phyloP scores from a whole-genome alignment of 192 early-diverging fungal genomes.

The Mortierella alpina region DNA sequence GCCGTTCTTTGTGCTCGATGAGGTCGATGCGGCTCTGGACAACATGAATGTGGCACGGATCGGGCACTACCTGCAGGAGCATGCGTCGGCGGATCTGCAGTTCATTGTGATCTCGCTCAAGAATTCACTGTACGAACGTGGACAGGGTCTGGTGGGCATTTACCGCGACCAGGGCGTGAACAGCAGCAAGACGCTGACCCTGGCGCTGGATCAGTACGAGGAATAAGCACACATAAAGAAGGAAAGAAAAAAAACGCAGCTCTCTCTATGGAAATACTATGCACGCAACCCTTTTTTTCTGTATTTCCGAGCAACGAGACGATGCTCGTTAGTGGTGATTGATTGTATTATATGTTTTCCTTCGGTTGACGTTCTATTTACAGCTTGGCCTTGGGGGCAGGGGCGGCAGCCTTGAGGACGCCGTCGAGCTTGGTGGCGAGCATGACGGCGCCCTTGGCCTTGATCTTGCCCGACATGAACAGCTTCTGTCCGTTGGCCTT shows the following conservation, averaged over 20 bases:
- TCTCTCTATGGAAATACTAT: too few species aligned
- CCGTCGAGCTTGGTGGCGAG: conserved; percentile 77
- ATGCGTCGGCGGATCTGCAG: conserved; percentile 79
- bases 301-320: too few species aligned
- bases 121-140: conserved; percentile 92
- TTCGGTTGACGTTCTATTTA: conserved; percentile 56
- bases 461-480: conserved; percentile 93
- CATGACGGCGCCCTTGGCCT: conserved; percentile 82
- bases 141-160: conserved; percentile 94
- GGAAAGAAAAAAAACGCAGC: background rate
- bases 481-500: conserved; percentile 92
- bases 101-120: conserved; percentile 99
- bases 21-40: conserved; percentile 98
- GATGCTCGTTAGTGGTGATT: too few species aligned
- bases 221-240: conserved; percentile 21
- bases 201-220: conserved; percentile 54
- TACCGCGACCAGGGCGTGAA: conserved; percentile 90
- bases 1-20: conserved; percentile 99
- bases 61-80: conserved; percentile 88
- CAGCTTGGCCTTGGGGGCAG: conserved; percentile 71
- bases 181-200: conserved; percentile 86
- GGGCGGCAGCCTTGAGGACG: conserved; percentile 68
- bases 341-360: too few species aligned
- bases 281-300: too few species aligned
- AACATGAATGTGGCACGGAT: conserved; percentile 96